Conservation (phyloP, 768 basidiomycete genomes). For the Collybia mongolica region DNA sequence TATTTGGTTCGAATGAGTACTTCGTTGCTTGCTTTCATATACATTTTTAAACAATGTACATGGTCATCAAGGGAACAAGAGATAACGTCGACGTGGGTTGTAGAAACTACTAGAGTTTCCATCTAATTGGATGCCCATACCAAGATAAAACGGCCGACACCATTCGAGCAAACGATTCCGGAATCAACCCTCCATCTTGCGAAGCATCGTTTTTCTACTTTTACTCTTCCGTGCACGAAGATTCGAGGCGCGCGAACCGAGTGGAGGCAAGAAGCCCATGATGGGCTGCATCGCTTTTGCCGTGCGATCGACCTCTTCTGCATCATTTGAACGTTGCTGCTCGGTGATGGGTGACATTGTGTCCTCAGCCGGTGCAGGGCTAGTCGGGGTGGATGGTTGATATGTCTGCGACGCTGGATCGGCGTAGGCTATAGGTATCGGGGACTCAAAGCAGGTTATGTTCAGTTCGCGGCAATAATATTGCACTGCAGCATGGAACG, state of each 20-base stretch:
- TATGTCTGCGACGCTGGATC: slow-evolving; percentile 27
- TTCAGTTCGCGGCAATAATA: slow-evolving; percentile 70
- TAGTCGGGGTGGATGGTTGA: slow-evolving; percentile 10
- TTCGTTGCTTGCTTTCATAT: too few relatives aligned
- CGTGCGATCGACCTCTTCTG: slow-evolving; percentile 21
- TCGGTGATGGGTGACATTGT: slow-evolving; percentile 12
- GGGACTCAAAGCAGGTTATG: slow-evolving; percentile 58
- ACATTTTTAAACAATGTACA: too few relatives aligned
- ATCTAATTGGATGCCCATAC: too few relatives aligned
- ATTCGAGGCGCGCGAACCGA: slow-evolving; percentile 29
- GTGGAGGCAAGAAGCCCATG: slow-evolving; percentile 49
- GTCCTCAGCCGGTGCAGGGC: slow-evolving; percentile 11
- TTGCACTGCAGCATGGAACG: slow-evolving; percentile 78
- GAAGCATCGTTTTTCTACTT: slow-evolving; percentile 37
- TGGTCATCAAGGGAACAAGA: too few relatives aligned
- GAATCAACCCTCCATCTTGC: slow-evolving; percentile 27
- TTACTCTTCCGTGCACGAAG: slow-evolving; percentile 40
- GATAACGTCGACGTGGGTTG: too few relatives aligned
- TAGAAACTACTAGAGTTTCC: too few relatives aligned
- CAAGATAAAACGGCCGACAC: too few relatives aligned
- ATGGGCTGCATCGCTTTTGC: slow-evolving; percentile 32
- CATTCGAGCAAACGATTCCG: too few relatives aligned
- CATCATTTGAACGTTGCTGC: too few relatives aligned
- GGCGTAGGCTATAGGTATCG: slow-evolving; percentile 57
- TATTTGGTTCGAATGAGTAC: too few relatives aligned